phyloP scores from a whole-genome alignment of 2,329 filamentous ascomycete species.

The Sphaerulina vaccinii region DNA sequence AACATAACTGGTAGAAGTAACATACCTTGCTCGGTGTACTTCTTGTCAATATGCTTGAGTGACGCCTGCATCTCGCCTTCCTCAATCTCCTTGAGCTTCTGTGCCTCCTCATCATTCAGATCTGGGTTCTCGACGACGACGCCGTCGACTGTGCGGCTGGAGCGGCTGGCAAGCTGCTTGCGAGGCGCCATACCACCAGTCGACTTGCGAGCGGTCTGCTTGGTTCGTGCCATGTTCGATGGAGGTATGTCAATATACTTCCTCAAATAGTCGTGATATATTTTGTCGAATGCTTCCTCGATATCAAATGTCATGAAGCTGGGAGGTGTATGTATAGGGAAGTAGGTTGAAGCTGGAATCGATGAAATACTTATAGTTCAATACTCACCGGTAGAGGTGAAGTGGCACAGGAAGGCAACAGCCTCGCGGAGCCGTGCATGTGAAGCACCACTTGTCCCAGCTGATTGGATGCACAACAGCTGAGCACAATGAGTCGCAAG shows the following conservation, averaged over 20 bases:
- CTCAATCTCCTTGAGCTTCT: constrained; percentile 30
- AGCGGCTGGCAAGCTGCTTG: neutral
- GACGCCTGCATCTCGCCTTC: constrained; percentile 31
- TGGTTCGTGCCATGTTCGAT: constrained; percentile 22
- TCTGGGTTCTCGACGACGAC: constrained; percentile 24
- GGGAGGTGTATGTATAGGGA: too few species aligned
- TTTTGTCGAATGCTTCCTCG: too few species aligned
- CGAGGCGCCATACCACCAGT: constrained; percentile 13
- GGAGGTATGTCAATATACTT: neutral
- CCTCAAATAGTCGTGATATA: too few species aligned
- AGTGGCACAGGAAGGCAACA: too few species aligned
- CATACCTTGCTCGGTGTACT: constrained; percentile 32
- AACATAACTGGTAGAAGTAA: too few species aligned
- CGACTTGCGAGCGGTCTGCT: constrained; percentile 22
- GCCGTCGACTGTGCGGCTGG: constrained; percentile 8
- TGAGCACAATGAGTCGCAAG: too few species aligned
- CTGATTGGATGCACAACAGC: too few species aligned
- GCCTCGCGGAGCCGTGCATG: too few species aligned
- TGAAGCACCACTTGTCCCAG: too few species aligned
- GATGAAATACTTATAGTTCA: too few species aligned
- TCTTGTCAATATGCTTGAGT: constrained; percentile 29
- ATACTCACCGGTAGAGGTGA: too few species aligned
- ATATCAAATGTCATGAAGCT: too few species aligned
- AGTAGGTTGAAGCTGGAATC: neutral
- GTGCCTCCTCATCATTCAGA: constrained; percentile 25